Base-by-base conservation (phyloP, 2,329 filamentous ascomycete species). In the Fusarium secorum region DNA sequence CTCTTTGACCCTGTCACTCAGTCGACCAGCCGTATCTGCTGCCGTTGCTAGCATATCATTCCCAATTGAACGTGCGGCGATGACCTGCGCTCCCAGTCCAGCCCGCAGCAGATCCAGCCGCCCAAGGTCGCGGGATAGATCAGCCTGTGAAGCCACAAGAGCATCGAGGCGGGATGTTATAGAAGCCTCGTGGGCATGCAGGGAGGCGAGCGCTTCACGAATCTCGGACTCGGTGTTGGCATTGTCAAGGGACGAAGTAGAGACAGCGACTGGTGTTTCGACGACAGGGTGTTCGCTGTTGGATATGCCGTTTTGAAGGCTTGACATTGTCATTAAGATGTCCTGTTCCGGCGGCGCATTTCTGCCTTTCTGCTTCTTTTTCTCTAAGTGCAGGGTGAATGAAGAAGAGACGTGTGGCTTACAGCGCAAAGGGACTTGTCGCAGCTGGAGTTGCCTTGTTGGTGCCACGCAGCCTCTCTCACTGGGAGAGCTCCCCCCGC, bases 31-130 rank as follows among this genome's bases (percentile, higher is more conserved):
- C 36, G 95, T 98, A 55, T 91, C 87, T 24, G 96, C 93, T 33
- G 96, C 95, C 45, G 90, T 89, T 42, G 93, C 91, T 65, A 99
- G 91, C 93, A 98, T 97, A 79, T 90, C 91, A 88, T 94, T 93
- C 85, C 93, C 93, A 77, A 99, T 91, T 46, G 90, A 86, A 68
- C 95, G 89, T 18, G 94, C 92, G 53, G 93, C 91, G 76, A 95
- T 92, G 54, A 92, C 93, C 78, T 98, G 96, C 9, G 94, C 89
- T 64, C 94, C 94, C 35, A 98, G 88, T 70, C 95, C 92, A 44
- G 95, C 95, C 73, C 96, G 93, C 59, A 98, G 87, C 33, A 97
- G 86, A 81, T 99, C 96, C 70, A 99, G 87, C 22, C 95, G 92
- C 66, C 90, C 90, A 54, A 99, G 87, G 77, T 98, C 94, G 72